Percentiles rank a stretch among this genome's conserved stretches.
These are phyloP conservation scores for Carex pumila DNA, from an alignment of 176 grass and related monocot species.

Conservation along the genomic window DNA sequence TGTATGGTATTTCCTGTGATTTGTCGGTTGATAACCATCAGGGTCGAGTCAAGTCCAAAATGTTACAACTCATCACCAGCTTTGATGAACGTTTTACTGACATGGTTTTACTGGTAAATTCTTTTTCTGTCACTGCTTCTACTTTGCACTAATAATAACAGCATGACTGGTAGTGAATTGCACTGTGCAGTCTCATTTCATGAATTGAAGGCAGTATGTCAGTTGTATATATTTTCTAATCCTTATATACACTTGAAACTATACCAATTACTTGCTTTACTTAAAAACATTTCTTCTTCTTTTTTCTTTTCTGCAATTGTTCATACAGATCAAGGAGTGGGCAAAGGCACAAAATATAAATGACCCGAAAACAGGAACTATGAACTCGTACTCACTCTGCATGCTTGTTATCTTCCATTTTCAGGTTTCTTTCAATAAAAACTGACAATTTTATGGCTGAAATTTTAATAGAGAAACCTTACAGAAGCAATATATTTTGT, in stretches of 20 bases:
- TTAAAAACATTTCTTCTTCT: conserved; percentile 6
- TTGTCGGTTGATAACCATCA: conserved; percentile 67
- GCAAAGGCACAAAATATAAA: conserved; percentile 95
- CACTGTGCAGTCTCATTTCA: background rate
- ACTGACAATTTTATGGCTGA: background rate
- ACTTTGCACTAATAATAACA: background rate
- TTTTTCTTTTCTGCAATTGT: conserved; percentile 25
- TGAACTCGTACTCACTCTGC: conserved; percentile 93
- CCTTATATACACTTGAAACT: background rate
- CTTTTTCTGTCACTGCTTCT: background rate
- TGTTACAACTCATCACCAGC: conserved; percentile 57
- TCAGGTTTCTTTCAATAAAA: conserved; percentile 51
- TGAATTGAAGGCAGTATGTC: background rate
- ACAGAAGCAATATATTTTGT: background rate
- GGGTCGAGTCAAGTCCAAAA: conserved; percentile 77
- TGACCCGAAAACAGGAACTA: conserved; percentile 68
- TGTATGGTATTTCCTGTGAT: conserved; percentile 70
- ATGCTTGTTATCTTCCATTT: conserved; percentile 87
- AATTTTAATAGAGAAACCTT: background rate
- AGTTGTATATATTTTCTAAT: background rate
- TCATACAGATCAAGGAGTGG: conserved; percentile 92
- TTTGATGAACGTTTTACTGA: conserved; percentile 83
- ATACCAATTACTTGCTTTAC: background rate
- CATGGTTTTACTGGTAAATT: conserved; percentile 86
- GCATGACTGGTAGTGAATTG: background rate